Base-by-base conservation (phyloP, 345 rosid species). In the Arabidopsis arenosa region DNA sequence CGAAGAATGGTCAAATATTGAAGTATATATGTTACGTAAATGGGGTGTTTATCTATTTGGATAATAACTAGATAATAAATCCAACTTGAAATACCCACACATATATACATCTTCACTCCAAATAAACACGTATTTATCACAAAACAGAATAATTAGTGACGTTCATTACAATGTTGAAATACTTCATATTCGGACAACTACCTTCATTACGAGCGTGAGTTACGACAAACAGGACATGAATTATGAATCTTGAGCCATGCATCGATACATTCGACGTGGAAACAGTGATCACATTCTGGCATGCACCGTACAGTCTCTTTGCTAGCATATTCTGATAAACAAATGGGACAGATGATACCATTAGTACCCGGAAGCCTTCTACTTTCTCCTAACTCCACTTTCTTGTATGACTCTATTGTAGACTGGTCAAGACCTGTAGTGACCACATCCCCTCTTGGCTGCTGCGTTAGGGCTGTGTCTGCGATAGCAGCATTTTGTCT, bases 251-350 rank as follows among this genome's bases (percentile, higher is more conserved):
- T 72, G 47, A 90, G 86, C 96, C 96, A 90, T 66, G 60, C 83
- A 26, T 86, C 96, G 3, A 93, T 81, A 75, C 98, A 90, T 10
- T 84, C 83, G 0, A 81, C 84, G 54, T 88, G 96, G 84, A 87
- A 92, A 73, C 88, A 86, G 70, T 90, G 96, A 2, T 75, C 73
- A 73, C 96, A 90, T 59, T 81, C 80, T 0, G 93, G 92, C 73
- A 87, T 78, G 55, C 80, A 81, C 37, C 85, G 81, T 28, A 88
- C 18, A 3, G 84, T 78, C 45, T 88, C 91, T 30, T 86, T 81
- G 71, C 73, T 72, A 17, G 61, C 41, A 75, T 85, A 88, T 57
- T 90, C 93, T 0, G 87, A 74, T 61, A 90, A 75, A 80, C 91
- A 90, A 43, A 88, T 90, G 15, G 89, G 68, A 64, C 96, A 90